Evolutionary conservation across 2,329 filamentous ascomycete genomes (phyloP).

Genomic region (Aspergillus brasiliensis): DNA sequence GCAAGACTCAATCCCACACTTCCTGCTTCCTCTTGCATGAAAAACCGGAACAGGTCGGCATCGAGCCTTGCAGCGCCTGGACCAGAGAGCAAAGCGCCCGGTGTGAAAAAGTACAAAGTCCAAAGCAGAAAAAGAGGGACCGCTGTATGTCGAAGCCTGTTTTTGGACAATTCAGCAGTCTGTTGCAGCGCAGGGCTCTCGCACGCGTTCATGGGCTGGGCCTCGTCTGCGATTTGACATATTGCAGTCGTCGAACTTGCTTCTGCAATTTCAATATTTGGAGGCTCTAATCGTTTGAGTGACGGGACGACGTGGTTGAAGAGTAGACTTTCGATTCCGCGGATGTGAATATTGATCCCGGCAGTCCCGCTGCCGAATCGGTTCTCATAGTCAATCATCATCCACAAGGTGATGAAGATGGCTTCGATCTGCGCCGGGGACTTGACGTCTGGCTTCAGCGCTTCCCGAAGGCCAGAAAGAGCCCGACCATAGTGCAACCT

Average conservation of each 20-base stretch:
- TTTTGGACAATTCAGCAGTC: neutral
- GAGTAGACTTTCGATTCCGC: constrained; percentile 25
- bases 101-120: constrained; percentile 31
- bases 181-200: neutral
- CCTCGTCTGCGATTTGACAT: neutral
- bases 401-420: constrained; percentile 31
- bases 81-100: constrained; percentile 24
- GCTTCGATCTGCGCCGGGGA: constrained; percentile 26
- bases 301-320: constrained; percentile 29
- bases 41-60: constrained; percentile 26
- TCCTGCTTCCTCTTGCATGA: constrained; percentile 20
- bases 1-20: constrained; percentile 17
- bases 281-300: constrained; percentile 9
- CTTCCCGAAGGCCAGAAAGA: constrained; percentile 26
- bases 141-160: constrained; percentile 23
- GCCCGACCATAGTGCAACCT: constrained; percentile 29
- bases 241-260: neutral
- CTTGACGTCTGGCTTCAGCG: constrained; percentile 27
- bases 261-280: neutral
- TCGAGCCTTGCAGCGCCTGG: constrained; percentile 19
- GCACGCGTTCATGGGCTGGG: neutral
- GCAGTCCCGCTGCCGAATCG: constrained; percentile 27
- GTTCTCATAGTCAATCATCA: constrained; percentile 34
- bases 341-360: constrained; percentile 29
- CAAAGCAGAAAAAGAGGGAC: constrained; percentile 31